Evolutionary conservation across 805 yeast genomes (phyloP).

Genomic region (Candida ficus): DNA sequence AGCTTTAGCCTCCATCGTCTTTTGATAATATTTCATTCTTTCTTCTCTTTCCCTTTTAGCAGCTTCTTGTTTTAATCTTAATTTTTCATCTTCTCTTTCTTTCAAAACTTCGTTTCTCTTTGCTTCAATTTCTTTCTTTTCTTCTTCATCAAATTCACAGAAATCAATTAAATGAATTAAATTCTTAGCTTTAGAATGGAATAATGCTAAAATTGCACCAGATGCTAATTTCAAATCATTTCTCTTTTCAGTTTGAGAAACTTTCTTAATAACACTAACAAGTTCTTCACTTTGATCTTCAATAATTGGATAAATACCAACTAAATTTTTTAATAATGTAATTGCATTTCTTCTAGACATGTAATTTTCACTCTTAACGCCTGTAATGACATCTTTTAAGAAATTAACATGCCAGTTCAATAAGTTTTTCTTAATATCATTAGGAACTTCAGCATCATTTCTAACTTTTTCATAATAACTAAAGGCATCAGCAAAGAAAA

Average conservation of each 20-base stretch:
- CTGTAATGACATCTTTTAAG: constrained; percentile 25
- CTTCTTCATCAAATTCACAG: constrained; percentile 43
- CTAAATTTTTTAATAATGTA: constrained; percentile 62
- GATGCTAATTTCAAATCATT: constrained; percentile 80
- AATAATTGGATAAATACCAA: constrained; percentile 61
- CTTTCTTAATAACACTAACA: constrained; percentile 39
- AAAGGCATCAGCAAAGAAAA: constrained; percentile 59
- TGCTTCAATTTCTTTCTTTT: constrained; percentile 25
- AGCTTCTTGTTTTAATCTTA: constrained; percentile 1
- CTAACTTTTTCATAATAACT: constrained; percentile 42
- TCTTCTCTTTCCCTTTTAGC: constrained; percentile 6
- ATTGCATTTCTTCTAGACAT: constrained; percentile 79
- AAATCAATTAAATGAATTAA: constrained; percentile 57
- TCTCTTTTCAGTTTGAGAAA: constrained; percentile 52
- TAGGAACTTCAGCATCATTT: constrained; percentile 25
- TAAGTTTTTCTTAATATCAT: constrained; percentile 33
- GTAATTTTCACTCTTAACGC: constrained; percentile 46
- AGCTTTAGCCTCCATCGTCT: constrained; percentile 1
- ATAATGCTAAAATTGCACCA: constrained; percentile 62
- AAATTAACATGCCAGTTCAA: constrained; percentile 52
- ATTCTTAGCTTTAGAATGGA: constrained; percentile 46
- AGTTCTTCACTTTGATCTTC: constrained; percentile 60
- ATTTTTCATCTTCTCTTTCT: constrained; percentile 13
- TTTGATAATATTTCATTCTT: constrained; percentile 1
- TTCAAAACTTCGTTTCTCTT: constrained; percentile 9